A percentile compares a stretch with the other conserved stretches of the same genome.
These are phyloP conservation scores for Backusella liffmaniae DNA, from an alignment of 192 early-diverging fungal species.

Conservation along the genomic window DNA sequence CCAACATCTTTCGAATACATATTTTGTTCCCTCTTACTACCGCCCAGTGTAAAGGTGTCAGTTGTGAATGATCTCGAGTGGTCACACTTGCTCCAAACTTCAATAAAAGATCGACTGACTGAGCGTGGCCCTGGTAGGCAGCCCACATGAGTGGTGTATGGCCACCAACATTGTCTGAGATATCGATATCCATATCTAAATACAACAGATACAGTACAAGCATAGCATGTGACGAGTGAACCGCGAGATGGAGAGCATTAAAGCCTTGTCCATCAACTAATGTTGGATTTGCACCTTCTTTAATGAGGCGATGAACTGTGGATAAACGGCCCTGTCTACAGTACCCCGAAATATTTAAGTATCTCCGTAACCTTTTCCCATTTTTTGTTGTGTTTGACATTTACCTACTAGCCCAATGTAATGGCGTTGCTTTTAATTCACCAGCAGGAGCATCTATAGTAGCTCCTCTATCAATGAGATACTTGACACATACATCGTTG, in stretches of 20 bases:
- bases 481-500: conserved; percentile 67
- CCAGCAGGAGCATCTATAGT: conserved; percentile 73
- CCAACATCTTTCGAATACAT: conserved; percentile 66
- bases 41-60: conserved; percentile 91
- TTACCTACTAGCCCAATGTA: conserved; percentile 91
- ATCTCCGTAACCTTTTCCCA: not conserved
- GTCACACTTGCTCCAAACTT: conserved; percentile 68
- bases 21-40: conserved; percentile 60
- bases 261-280: conserved; percentile 83
- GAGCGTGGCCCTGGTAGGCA: conserved; percentile 80
- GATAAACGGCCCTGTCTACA: conserved; percentile 71
- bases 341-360: not conserved
- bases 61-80: conserved; percentile 66
- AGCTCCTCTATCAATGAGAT: conserved; percentile 76
- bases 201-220: conserved; percentile 73
- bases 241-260: conserved; percentile 85
- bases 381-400: not conserved
- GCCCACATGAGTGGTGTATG: conserved; percentile 96
- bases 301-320: conserved; percentile 69
- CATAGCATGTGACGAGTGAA: conserved; percentile 80
- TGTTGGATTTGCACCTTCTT: conserved; percentile 74
- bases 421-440: conserved; percentile 79
- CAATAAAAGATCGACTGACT: conserved; percentile 69
- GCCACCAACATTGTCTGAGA: conserved; percentile 69
- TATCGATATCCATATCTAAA: conserved; percentile 72